Conservation (phyloP, 192 early-diverging fungal genomes). For the Gigaspora rosea region DNA sequence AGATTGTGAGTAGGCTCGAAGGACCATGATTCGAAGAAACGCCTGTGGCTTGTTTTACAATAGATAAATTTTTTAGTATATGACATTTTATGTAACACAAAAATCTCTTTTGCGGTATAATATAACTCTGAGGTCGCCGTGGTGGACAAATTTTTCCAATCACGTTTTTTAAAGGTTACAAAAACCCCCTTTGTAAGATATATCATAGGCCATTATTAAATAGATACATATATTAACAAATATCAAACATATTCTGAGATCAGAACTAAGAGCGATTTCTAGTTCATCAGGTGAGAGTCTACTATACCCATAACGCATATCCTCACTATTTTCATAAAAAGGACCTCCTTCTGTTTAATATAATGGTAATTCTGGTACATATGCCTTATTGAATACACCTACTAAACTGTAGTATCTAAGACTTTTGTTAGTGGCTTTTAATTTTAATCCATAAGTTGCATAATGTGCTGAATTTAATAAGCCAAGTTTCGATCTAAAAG, state of each 20-base stretch:
- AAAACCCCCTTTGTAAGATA: neutral
- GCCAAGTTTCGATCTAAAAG: conserved; percentile 9
- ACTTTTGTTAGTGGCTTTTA: conserved; percentile 7
- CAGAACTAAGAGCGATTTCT: neutral
- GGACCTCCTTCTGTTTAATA: neutral
- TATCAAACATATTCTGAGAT: conserved; percentile 8
- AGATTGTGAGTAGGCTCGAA: too few relatives aligned
- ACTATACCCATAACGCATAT: conserved; percentile 9
- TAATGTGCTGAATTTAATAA: conserved; percentile 20
- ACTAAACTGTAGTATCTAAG: conserved; percentile 14
- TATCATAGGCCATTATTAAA: too few relatives aligned
- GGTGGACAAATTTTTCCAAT: too few relatives aligned
- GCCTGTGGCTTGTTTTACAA: too few relatives aligned
- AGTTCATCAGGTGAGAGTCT: conserved; percentile 21
- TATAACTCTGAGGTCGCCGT: too few relatives aligned
- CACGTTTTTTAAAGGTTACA: too few relatives aligned
- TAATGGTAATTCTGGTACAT: conserved; percentile 2
- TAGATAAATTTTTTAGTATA: too few relatives aligned
- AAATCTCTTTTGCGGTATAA: too few relatives aligned
- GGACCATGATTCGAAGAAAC: too few relatives aligned
- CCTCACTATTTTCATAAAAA: neutral
- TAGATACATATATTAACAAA: neutral
- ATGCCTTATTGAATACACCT: neutral
- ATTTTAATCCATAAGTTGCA: conserved; percentile 6
- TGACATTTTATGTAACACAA: too few relatives aligned